These are phyloP conservation scores for Deinandra increscens DNA, from an alignment of 129 eudicot species.

Conservation along the genomic window DNA sequence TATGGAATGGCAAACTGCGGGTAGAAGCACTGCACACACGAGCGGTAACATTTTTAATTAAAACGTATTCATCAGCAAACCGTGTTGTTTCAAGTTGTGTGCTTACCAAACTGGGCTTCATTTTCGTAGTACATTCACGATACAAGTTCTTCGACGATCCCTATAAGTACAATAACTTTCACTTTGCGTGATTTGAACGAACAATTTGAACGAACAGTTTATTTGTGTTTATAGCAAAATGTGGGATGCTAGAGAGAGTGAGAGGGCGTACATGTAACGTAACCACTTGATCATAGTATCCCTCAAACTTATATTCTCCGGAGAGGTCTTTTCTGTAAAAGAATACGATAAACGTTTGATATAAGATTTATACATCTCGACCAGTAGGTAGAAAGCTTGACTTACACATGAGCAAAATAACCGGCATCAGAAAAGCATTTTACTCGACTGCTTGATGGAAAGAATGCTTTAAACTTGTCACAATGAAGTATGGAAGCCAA, in stretches of 20 bases:
- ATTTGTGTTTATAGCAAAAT: not conserved
- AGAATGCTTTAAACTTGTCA: slow-evolving; percentile 32
- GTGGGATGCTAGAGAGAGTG: not conserved
- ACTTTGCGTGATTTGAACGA: not conserved
- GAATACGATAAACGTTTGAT: not conserved
- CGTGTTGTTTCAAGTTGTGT: too few relatives aligned
- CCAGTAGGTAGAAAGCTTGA: not conserved
- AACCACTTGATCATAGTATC: slow-evolving; percentile 22
- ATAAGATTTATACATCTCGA: not conserved
- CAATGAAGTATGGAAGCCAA: slow-evolving; percentile 44
- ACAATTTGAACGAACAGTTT: not conserved
- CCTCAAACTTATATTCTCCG: slow-evolving; percentile 28
- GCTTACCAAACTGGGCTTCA: slow-evolving; percentile 35
- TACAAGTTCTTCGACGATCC: slow-evolving; percentile 37
- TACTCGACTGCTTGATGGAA: slow-evolving; percentile 27
- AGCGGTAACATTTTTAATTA: slow-evolving; percentile 7
- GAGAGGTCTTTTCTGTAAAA: slow-evolving; percentile 29
- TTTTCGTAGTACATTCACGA: slow-evolving; percentile 27
- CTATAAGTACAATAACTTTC: slow-evolving; percentile 19
- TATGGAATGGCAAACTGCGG: slow-evolving; percentile 36
- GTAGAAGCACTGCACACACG: slow-evolving; percentile 38
- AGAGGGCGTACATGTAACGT: slow-evolving; percentile 28
- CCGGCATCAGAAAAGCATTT: slow-evolving; percentile 46
- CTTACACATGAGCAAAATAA: slow-evolving; percentile 46
- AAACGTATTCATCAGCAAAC: not conserved